These are phyloP conservation scores for Aspergillus pseudonomiae DNA, from an alignment of 2,329 filamentous ascomycete genomes.

Conservation along the genomic window DNA sequence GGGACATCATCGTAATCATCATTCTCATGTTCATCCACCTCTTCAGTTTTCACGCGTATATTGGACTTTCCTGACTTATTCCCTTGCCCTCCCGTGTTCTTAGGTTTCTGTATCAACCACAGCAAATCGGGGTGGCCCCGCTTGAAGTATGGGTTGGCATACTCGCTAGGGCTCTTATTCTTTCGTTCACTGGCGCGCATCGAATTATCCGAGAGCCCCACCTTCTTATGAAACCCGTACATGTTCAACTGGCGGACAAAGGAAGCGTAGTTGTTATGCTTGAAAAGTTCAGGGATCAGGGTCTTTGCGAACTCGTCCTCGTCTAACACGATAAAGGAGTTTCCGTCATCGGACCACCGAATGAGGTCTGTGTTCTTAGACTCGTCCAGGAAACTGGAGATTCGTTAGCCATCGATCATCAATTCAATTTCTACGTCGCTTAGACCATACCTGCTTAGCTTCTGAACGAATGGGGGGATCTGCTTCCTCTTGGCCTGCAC, in stretches of 20 bases:
- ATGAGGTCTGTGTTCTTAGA: constrained; percentile 93
- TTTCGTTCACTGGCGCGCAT: constrained; percentile 97
- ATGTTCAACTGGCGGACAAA: constrained; percentile 73
- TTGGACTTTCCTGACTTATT: constrained; percentile 54
- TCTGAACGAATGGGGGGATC: constrained; percentile 97
- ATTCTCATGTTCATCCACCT: constrained; percentile 66
- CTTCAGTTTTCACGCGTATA: constrained; percentile 53
- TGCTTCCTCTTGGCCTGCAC: constrained; percentile 89
- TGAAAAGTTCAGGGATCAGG: constrained; percentile 74
- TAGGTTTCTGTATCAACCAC: constrained; percentile 96
- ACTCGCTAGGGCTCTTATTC: constrained; percentile 97
- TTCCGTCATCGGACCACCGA: constrained; percentile 93
- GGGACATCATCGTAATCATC: constrained; percentile 56
- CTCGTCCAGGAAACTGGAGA: constrained; percentile 81
- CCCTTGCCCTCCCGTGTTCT: constrained; percentile 63
- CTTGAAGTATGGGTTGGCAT: constrained; percentile 95
- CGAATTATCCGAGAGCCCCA: constrained; percentile 91
- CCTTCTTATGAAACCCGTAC: constrained; percentile 70
- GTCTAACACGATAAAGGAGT: constrained; percentile 94
- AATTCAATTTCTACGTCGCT: not conserved
- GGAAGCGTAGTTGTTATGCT: constrained; percentile 78
- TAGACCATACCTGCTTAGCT: constrained; percentile 81
- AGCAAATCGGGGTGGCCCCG: constrained; percentile 88
- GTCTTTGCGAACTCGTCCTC: constrained; percentile 85
- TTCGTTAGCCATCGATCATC: constrained; percentile 16